These are phyloP conservation scores for Geranomyces michiganensis DNA, from an alignment of 192 early-diverging fungal species.

Conservation along the genomic window DNA sequence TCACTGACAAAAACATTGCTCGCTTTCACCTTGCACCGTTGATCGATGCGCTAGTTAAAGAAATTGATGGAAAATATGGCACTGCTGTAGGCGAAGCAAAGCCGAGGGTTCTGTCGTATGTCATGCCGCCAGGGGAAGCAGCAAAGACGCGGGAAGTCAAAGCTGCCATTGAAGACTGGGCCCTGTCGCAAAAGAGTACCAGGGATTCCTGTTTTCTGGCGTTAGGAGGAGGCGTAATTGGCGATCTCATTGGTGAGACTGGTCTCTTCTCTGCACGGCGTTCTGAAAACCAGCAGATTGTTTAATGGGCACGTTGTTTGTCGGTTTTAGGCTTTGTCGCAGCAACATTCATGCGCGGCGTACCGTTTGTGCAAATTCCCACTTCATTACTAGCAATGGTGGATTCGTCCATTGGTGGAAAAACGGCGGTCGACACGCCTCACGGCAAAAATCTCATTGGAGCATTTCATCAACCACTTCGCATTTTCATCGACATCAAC, in stretches of 20 bases:
- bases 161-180: slow-evolving; percentile 88
- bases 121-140: slow-evolving; percentile 86
- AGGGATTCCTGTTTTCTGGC: slow-evolving; percentile 92
- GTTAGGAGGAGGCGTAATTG: slow-evolving; percentile 96
- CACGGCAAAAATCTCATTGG: slow-evolving; percentile 95
- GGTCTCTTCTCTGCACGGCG: neutral
- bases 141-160: slow-evolving; percentile 88
- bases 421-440: slow-evolving; percentile 95
- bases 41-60: slow-evolving; percentile 53
- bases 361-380: slow-evolving; percentile 92
- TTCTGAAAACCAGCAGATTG: neutral
- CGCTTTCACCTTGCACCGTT: slow-evolving; percentile 71
- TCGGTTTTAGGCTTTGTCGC: slow-evolving; percentile 76
- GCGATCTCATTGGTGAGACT: slow-evolving; percentile 82
- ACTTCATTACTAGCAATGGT: slow-evolving; percentile 97
- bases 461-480: slow-evolving; percentile 93
- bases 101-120: slow-evolving; percentile 64
- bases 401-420: slow-evolving; percentile 96
- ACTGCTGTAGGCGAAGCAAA: neutral
- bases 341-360: slow-evolving; percentile 97
- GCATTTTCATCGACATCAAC: slow-evolving; percentile 88
- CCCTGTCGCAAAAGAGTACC: slow-evolving; percentile 81
- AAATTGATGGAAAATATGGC: slow-evolving; percentile 24
- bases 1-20: slow-evolving; percentile 86
- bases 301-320: neutral